Percentiles rank a stretch among this genome's conserved stretches.
phyloP scores from a whole-genome alignment of 2,329 filamentous ascomycete genomes.

The Aspergillus sclerotialis region DNA sequence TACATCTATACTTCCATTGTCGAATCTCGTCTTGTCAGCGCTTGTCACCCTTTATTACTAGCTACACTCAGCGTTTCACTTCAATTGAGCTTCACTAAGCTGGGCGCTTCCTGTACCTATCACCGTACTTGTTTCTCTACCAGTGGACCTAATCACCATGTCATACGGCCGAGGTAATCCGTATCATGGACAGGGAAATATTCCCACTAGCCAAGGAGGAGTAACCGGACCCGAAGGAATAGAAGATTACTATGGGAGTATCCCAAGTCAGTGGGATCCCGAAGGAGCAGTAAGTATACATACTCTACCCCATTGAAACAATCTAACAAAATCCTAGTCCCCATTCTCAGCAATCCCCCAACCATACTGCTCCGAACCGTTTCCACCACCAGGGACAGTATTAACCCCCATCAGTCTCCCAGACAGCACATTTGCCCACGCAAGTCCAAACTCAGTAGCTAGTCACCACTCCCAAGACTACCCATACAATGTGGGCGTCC shows the following conservation, averaged over 20 bases:
- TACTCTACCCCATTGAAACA: too few species aligned
- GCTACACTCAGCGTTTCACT: slow-evolving; percentile 20
- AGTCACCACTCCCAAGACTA: slow-evolving; percentile 33
- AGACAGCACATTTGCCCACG: slow-evolving; percentile 24
- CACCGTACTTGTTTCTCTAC: too few species aligned
- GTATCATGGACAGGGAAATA: too few species aligned
- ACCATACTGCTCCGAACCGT: slow-evolving; percentile 27
- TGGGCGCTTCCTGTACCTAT: too few species aligned
- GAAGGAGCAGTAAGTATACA: slow-evolving; percentile 27
- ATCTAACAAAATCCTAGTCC: too few species aligned
- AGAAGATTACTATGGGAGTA: slow-evolving; percentile 19
- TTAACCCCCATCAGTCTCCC: slow-evolving; percentile 35
- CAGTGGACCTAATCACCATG: too few species aligned
- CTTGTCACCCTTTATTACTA: slow-evolving; percentile 2
- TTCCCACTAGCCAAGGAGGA: too few species aligned
- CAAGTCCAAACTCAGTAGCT: slow-evolving; percentile 27
- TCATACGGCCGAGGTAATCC: background rate
- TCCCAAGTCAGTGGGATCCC: slow-evolving; percentile 21
- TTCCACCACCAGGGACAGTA: slow-evolving; percentile 21
- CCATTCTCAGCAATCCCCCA: slow-evolving; percentile 20
- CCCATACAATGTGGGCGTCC: slow-evolving; percentile 24
- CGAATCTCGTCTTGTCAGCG: background rate
- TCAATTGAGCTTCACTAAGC: too few species aligned
- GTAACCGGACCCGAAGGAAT: too few species aligned
- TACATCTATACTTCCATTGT: background rate